These are phyloP conservation scores for Coemansia sp. DNA, from an alignment of 192 early-diverging fungal genomes.

Conservation along the genomic window DNA sequence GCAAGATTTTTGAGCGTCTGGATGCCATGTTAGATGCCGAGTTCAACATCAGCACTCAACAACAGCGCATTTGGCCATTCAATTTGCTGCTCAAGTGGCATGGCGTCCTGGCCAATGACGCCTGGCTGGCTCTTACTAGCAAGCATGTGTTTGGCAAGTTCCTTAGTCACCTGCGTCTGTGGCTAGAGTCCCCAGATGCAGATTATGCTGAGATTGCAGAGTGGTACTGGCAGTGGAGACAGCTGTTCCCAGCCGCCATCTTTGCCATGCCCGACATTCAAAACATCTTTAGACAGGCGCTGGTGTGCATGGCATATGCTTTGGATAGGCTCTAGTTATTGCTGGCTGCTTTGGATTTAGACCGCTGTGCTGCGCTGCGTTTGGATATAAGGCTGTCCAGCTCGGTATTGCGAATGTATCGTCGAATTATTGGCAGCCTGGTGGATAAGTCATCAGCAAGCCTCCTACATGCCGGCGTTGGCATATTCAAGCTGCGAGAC, in stretches of 20 bases:
- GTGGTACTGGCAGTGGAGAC: constrained; percentile 54
- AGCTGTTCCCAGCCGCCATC: constrained; percentile 26
- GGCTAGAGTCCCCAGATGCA: constrained; percentile 38
- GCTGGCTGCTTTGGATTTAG: neutral
- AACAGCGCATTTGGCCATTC: constrained; percentile 40
- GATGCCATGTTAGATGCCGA: constrained; percentile 24
- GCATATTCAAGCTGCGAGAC: constrained; percentile 31
- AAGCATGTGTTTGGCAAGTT: constrained; percentile 23
- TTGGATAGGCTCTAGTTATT: neutral
- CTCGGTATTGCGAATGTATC: constrained; percentile 15
- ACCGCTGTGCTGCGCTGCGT: neutral
- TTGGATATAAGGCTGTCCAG: constrained; percentile 15
- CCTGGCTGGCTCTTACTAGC: constrained; percentile 24
- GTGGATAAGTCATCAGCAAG: constrained; percentile 16
- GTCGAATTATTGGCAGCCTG: constrained; percentile 15
- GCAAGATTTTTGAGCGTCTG: constrained; percentile 20
- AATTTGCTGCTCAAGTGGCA: constrained; percentile 37
- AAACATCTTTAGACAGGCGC: constrained; percentile 24
- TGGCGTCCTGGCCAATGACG: constrained; percentile 17
- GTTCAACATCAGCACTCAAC: constrained; percentile 27
- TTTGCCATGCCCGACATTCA: constrained; percentile 22
- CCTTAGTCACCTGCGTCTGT: constrained; percentile 26
- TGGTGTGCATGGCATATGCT: constrained; percentile 39
- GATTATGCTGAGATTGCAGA: constrained; percentile 49
- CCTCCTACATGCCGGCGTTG: constrained; percentile 15